Conservation (phyloP, 1,284 basidiomycete species). For the Moesziomyces parantarcticus region DNA sequence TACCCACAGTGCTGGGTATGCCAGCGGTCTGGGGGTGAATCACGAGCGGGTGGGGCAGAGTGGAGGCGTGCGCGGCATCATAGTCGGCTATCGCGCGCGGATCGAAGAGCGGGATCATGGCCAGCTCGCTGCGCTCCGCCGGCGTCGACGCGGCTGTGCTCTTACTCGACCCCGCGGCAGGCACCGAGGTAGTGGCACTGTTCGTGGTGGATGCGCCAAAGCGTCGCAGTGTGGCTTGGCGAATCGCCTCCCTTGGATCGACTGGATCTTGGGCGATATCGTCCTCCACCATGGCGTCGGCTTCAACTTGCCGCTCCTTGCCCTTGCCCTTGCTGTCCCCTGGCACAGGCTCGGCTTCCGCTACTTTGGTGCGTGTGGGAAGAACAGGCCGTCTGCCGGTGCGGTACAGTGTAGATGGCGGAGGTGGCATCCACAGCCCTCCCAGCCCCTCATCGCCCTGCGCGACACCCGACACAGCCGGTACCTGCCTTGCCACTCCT, state of each 20-base stretch:
- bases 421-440: constrained; percentile 46
- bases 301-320: constrained; percentile 13
- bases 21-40: background rate
- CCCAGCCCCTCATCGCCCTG: constrained; percentile 3
- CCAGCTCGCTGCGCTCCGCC: constrained; percentile 24
- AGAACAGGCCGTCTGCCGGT: constrained; percentile 10
- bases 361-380: background rate
- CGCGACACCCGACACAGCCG: background rate
- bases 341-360: background rate
- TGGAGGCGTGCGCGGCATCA: constrained; percentile 42
- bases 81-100: constrained; percentile 50
- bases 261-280: constrained; percentile 5
- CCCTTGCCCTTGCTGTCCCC: constrained; percentile 9
- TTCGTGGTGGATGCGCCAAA: constrained; percentile 12
- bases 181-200: background rate
- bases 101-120: constrained; percentile 58
- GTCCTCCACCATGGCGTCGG: background rate
- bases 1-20: background rate
- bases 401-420: constrained; percentile 38
- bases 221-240: constrained; percentile 32
- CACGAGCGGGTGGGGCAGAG: constrained; percentile 44
- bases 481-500: no score
- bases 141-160: background rate
- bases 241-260: constrained; percentile 45
- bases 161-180: background rate